Conservation (phyloP, 2,329 filamentous ascomycete genomes). For the Aureobasidium sp. region DNA sequence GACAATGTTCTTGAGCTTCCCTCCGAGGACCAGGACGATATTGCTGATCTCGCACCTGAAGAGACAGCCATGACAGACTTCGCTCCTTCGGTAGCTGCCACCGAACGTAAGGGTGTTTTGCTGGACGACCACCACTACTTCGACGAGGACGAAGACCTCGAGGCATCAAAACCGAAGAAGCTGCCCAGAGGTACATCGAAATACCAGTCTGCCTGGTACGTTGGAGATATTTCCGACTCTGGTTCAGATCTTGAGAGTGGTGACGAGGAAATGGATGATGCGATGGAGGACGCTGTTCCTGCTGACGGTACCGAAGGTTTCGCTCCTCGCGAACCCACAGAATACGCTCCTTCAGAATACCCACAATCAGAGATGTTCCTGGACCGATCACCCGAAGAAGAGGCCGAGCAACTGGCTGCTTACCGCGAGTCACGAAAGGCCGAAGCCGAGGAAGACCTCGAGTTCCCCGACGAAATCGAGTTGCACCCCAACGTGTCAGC, state of each 20-base stretch:
- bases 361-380: conserved; percentile 89
- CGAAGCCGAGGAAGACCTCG: conserved; percentile 80
- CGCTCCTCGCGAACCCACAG: conserved; percentile 43
- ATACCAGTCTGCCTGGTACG: conserved; percentile 91
- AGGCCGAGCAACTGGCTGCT: conserved; percentile 69
- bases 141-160: conserved; percentile 61
- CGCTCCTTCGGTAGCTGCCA: conserved; percentile 39
- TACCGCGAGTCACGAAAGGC: conserved; percentile 70
- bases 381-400: conserved; percentile 70
- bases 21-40: conserved; percentile 70
- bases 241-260: conserved; percentile 72
- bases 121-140: conserved; percentile 98
- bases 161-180: conserved; percentile 56
- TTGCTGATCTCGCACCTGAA: conserved; percentile 78
- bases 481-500: conserved; percentile 80
- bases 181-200: conserved; percentile 85
- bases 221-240: conserved; percentile 72
- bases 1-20: conserved; percentile 60
- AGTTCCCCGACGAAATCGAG: conserved; percentile 97
- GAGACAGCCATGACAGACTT: conserved; percentile 63
- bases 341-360: conserved; percentile 71
- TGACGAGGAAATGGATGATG: conserved; percentile 48
- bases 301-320: conserved; percentile 76
- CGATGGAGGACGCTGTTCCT: conserved; percentile 47
- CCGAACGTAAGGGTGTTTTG: conserved; percentile 67